Percentiles rank a stretch among this genome's conserved stretches.
These are phyloP conservation scores for Leccinum huronense DNA, from an alignment of 1,284 basidiomycete genomes.

Conservation along the genomic window DNA sequence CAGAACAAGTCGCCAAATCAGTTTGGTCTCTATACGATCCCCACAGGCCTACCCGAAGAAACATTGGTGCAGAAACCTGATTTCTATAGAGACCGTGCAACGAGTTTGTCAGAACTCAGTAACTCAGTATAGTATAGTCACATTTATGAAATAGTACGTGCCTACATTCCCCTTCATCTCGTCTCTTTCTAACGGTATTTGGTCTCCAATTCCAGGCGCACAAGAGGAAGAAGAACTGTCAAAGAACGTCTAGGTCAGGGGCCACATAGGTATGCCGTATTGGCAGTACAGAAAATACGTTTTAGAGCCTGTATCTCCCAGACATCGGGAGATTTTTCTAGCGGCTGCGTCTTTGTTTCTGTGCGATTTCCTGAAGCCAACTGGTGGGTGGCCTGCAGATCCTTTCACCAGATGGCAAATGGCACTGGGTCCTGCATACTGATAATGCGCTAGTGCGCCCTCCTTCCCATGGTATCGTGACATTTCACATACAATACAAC, in stretches of 20 bases:
- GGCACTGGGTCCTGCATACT: conserved; percentile 58
- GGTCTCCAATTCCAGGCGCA: conserved; percentile 9
- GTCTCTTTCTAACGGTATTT: background rate
- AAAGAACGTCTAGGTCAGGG: conserved; percentile 12
- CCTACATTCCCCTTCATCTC: background rate
- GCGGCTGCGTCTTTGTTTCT: too few relatives aligned
- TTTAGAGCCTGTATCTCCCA: background rate
- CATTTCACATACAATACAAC: background rate
- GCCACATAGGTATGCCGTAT: conserved; percentile 8
- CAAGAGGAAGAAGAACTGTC: conserved; percentile 14
- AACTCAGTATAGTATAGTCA: background rate
- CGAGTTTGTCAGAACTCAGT: background rate
- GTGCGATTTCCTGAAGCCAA: conserved; percentile 43
- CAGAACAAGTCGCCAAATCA: conserved; percentile 27
- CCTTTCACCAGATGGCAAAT: conserved; percentile 45
- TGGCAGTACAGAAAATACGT: too few relatives aligned
- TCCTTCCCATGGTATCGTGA: background rate
- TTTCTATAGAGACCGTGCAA: conserved; percentile 3
- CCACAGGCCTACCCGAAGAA: conserved; percentile 52
- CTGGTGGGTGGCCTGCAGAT: conserved; percentile 58
- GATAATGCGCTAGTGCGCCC: conserved; percentile 38
- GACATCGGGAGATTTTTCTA: conserved; percentile 33
- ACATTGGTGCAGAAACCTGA: conserved; percentile 51
- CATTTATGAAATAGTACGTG: conserved; percentile 18
- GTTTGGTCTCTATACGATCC: background rate